Conservation (phyloP, 257 asterid species). For the Solanum etuberosum region DNA sequence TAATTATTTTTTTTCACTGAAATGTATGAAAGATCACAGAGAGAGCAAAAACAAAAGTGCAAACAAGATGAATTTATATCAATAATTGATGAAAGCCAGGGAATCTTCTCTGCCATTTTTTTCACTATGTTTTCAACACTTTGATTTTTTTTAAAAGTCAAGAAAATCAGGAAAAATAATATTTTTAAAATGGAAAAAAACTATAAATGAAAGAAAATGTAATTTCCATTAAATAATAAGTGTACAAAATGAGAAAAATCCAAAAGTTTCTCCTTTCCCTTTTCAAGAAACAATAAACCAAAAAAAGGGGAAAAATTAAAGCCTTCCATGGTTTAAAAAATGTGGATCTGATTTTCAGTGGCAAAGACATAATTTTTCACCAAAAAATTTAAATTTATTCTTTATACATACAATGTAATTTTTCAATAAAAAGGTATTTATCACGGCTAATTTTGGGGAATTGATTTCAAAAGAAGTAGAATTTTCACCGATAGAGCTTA, state of each 20-base stretch:
- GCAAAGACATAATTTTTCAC: neutral
- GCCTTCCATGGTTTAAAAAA: neutral
- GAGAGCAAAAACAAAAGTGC: slow-evolving; percentile 20
- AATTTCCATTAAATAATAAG: neutral
- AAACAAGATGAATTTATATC: slow-evolving; percentile 34
- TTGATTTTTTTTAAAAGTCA: neutral
- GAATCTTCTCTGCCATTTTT: slow-evolving; percentile 40
- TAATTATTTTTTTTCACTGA: slow-evolving; percentile 27
- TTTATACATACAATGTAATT: neutral
- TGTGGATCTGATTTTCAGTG: neutral
- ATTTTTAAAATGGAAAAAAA: neutral
- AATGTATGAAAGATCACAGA: slow-evolving; percentile 25
- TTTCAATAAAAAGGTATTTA: neutral
- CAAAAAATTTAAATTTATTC: too few species aligned
- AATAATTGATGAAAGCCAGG: slow-evolving; percentile 23
- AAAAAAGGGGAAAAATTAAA: neutral
- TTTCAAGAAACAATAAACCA: neutral
- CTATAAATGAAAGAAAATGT: neutral
- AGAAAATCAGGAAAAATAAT: neutral
- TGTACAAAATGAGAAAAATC: neutral
- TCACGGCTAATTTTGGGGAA: neutral
- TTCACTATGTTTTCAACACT: slow-evolving; percentile 18
- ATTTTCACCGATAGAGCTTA: neutral
- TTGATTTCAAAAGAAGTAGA: neutral
- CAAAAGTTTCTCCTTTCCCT: neutral